phyloP scores from a whole-genome alignment of 345 rosid genomes.

The Gossypium turneri region DNA sequence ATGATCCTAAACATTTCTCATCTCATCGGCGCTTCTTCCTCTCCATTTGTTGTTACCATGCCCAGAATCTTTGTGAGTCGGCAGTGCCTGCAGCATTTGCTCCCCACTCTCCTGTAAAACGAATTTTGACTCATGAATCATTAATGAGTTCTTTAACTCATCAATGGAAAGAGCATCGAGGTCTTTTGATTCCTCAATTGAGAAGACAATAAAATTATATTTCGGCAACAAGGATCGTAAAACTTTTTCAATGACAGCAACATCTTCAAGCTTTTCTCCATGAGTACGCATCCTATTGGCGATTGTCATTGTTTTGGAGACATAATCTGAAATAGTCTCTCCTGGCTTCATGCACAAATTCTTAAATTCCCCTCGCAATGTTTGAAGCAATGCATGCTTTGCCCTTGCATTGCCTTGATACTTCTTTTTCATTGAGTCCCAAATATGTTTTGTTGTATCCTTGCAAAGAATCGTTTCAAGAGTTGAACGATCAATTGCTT shows the following conservation, averaged over 20 bases:
- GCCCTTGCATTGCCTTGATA: too few relatives aligned
- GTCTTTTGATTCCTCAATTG: background rate
- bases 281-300: background rate
- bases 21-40: background rate
- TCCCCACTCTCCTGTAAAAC: background rate
- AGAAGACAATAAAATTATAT: too few relatives aligned
- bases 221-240: too few relatives aligned
- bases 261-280: background rate
- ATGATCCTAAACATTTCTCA: too few relatives aligned
- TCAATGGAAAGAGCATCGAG: background rate
- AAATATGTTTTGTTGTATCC: background rate
- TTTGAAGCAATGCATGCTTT: too few relatives aligned
- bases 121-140: background rate
- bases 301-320: background rate
- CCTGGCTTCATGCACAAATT: too few relatives aligned
- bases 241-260: background rate
- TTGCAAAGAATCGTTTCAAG: background rate
- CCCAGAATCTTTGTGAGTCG: background rate
- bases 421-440: background rate
- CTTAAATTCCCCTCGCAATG: too few relatives aligned
- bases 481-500: too few relatives aligned
- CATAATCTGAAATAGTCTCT: too few relatives aligned
- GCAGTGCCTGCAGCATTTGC: background rate
- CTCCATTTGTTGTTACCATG: background rate
- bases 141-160: background rate